Evolutionary conservation across 129 eudicot species (phyloP), one percentile per base, ranked within the genome.

Genomic region (Tagetes erecta): DNA sequence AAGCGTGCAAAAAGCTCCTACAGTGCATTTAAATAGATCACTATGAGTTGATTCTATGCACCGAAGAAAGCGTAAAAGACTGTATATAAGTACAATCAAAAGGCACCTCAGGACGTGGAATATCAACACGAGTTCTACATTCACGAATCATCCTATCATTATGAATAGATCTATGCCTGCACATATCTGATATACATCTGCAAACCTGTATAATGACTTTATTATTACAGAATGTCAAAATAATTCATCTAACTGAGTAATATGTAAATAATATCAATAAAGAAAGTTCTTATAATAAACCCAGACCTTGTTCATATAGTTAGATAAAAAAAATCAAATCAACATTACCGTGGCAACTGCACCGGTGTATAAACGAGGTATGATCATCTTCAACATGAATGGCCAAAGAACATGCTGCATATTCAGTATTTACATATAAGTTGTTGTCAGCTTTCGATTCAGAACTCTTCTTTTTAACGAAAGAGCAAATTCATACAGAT

Each of bases 371-470:
- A 45, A 73, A 77, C 88, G 96, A 36, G 97, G 99, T 56, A 95
- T 81, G 68, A 95, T 91, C 99, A 91, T 88, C 86, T 91, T 95
- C 85, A 95, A 82, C 85, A 95, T 76, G 83, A 95, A 95, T 60
- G 99, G 99, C 99, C 99, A 95, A 38, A 95, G 91, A 67, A 91
- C 87, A 82, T 91, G 96, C 99, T 95, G 92, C 81, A 86, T 71
- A 67, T 72, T 62, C 79, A 78, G 85, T 73, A 63, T 72, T 55
- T 75, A 78, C 59, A 70, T 46, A 60, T 10, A 74, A 37, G 58
- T 37, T 57, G 44, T 55, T 55, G 58, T 71, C 37, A 75, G 34
- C 53, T 35, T 30, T 44, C 39, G 53, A 31, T 65, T 67, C 45
- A 66, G 30, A 67, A n/a, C 10, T 46, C 34, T 38, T 44, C 42